Percentiles rank a stretch among this genome's conserved stretches.
Conservation (phyloP, 2,329 filamentous ascomycete species). For the Fusarium sp. region DNA sequence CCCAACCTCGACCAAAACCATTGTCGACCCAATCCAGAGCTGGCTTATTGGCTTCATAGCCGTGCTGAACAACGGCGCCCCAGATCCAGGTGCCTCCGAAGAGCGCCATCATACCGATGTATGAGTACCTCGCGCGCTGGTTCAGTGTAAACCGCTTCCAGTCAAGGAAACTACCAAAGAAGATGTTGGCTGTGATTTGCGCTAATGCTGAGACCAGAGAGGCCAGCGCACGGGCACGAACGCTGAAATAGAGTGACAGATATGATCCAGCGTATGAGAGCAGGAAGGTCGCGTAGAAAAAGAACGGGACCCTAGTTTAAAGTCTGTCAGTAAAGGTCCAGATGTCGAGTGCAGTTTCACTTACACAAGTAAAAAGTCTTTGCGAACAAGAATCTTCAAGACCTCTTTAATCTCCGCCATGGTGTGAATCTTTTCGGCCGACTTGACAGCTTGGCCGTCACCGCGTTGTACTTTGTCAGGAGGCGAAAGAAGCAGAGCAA, state of each 20-base stretch:
- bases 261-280: slow-evolving; percentile 26
- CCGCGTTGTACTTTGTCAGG: neutral
- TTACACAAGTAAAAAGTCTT: neutral
- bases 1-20: slow-evolving; percentile 46
- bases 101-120: slow-evolving; percentile 31
- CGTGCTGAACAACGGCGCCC: slow-evolving; percentile 50
- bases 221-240: slow-evolving; percentile 16
- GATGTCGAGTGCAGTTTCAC: neutral
- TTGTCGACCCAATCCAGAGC: slow-evolving; percentile 49
- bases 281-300: slow-evolving; percentile 20
- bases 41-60: slow-evolving; percentile 46
- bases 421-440: neutral
- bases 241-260: slow-evolving; percentile 23
- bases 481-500: neutral
- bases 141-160: neutral
- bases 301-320: neutral
- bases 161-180: neutral
- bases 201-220: neutral
- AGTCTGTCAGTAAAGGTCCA: neutral
- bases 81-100: slow-evolving; percentile 51
- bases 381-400: neutral
- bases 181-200: neutral
- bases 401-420: neutral
- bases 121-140: neutral
- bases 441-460: neutral